These are phyloP conservation scores for Candida tallmaniae DNA, from an alignment of 805 yeast species.

Conservation along the genomic window DNA sequence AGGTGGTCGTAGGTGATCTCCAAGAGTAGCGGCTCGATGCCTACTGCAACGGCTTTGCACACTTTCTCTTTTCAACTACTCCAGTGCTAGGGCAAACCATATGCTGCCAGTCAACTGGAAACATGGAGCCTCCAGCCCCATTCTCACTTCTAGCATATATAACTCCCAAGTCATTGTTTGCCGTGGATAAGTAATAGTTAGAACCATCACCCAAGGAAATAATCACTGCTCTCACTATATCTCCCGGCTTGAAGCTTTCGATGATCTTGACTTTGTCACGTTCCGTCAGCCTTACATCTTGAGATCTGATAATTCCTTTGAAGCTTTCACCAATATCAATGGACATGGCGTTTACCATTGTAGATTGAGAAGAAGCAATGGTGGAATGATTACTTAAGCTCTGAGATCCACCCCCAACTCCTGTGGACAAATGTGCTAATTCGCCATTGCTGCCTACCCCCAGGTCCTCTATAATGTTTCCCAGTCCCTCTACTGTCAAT, in stretches of 20 bases:
- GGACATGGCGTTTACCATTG: constrained; percentile 34
- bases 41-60: constrained; percentile 74
- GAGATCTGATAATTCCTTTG: constrained; percentile 79
- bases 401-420: constrained; percentile 54
- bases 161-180: constrained; percentile 89
- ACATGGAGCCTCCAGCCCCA: constrained; percentile 69
- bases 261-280: constrained; percentile 78
- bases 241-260: constrained; percentile 87
- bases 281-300: constrained; percentile 88
- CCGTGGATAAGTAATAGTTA: constrained; percentile 84
- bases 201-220: constrained; percentile 92
- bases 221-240: constrained; percentile 78
- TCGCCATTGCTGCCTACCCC: constrained; percentile 61
- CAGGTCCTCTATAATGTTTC: constrained; percentile 52
- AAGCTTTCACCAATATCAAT: constrained; percentile 82
- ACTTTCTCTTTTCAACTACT: constrained; percentile 70
- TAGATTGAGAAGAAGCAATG: constrained; percentile 39
- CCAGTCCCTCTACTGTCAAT: constrained; percentile 56
- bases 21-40: too few species aligned
- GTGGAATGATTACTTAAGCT: constrained; percentile 28
- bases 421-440: constrained; percentile 31
- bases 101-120: constrained; percentile 92
- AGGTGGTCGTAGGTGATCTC: too few species aligned
- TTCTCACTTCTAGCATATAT: constrained; percentile 76
- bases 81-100: constrained; percentile 83